Evolutionary conservation across 129 eudicot species (phyloP), one percentile per base, ranked within the genome.

Genomic region (Flaveria bidentis): DNA sequence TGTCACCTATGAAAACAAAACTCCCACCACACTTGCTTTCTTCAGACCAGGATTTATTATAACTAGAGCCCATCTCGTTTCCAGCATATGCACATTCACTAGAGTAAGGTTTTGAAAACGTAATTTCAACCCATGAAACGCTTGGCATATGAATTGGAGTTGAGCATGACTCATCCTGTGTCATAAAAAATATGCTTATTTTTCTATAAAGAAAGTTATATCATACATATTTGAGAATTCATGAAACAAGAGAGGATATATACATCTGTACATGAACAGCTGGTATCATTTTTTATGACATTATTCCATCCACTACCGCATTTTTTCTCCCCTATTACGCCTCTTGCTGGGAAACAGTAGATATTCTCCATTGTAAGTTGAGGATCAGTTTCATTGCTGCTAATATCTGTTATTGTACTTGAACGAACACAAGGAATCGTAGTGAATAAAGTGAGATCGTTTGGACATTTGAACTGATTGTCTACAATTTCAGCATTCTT

Each of bases 1-100:
- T 62, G 68, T 93, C 97, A 79, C 97, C 98, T 53, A 90, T 84
- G 80, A 87, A 93, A 68, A 91, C 92, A 82, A 90, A 93, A 75
- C 85, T 85, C 58, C 87, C 85, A 53, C 81, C 73, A 67, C 98
- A 90, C 42, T 75, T 57, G 47, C 9, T 76, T 50, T 77, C 89
- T 23, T 62, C 84, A n/a, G 51, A 28, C 6, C 62, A 80, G 9
- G 82, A 55, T 53, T 72, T 62, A 70, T 83, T 69, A 61, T 75
- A 57, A 14, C 79, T 72, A 41, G 83, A 62, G 44, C 52, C 33
- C 49, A 69, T 69, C 60, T 72, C 72, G 30, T 80, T 71, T 76
- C 53, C 69, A 20, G 51, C 69, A 49, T 61, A 52, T 62, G 14
- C 16, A 78, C 95, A 88, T 58, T 75, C 76, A 66, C 73, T 69